These are phyloP conservation scores for Naganishia friedmannii DNA, from an alignment of 768 basidiomycete genomes.

Conservation along the genomic window DNA sequence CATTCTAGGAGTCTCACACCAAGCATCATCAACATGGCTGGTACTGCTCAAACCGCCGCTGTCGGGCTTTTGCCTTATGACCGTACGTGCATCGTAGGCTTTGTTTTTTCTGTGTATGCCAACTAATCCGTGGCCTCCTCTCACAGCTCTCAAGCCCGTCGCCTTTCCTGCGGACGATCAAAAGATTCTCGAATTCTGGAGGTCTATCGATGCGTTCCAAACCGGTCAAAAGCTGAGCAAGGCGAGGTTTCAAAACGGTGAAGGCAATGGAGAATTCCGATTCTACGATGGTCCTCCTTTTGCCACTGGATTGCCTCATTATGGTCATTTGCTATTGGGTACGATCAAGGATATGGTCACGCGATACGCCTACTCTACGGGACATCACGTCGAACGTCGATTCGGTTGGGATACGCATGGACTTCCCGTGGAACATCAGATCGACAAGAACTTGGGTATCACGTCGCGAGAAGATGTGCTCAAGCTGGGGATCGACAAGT, in stretches of 20 bases:
- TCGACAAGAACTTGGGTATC: conserved; percentile 92
- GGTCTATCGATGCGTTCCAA: conserved; percentile 94
- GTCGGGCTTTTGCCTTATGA: conserved; percentile 24
- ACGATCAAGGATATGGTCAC: conserved; percentile 83
- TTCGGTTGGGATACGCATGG: conserved; percentile 99
- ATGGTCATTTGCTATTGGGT: conserved; percentile 80
- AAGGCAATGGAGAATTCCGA: conserved; percentile 68
- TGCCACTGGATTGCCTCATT: conserved; percentile 93
- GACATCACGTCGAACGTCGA: conserved; percentile 84
- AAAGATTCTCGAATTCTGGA: conserved; percentile 86
- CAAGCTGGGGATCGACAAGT: conserved; percentile 91
- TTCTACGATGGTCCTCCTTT: conserved; percentile 99
- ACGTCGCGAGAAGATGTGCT: conserved; percentile 90
- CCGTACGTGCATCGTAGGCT: neutral
- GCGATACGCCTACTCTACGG: conserved; percentile 87
- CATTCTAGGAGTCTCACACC: neutral
- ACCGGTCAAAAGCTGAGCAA: conserved; percentile 74
- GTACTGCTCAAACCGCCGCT: neutral
- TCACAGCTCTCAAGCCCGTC: conserved; percentile 33
- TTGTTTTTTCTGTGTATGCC: neutral
- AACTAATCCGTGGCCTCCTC: neutral
- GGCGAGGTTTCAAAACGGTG: conserved; percentile 54
- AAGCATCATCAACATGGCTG: neutral
- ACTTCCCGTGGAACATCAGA: conserved; percentile 97
- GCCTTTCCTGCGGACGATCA: conserved; percentile 52